These are phyloP conservation scores for Lentinula guzmanii DNA, from an alignment of 768 basidiomycete genomes.

Conservation along the genomic window DNA sequence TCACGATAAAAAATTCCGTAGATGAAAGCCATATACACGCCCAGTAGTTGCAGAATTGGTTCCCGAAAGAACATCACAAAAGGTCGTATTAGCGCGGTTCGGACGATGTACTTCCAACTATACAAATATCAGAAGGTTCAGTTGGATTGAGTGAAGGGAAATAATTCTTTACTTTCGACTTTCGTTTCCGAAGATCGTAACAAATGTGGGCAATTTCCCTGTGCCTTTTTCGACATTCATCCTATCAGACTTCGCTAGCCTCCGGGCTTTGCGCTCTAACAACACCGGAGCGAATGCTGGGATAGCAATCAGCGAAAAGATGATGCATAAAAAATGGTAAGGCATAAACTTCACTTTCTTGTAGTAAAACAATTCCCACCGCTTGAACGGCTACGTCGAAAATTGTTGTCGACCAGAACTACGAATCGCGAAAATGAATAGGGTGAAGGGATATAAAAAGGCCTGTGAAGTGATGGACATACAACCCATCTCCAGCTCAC, in stretches of 20 bases:
- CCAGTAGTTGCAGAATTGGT: slow-evolving; percentile 63
- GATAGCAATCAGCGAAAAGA: slow-evolving; percentile 22
- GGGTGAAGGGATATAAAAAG: background rate
- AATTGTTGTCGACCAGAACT: slow-evolving; percentile 68
- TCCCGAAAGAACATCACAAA: slow-evolving; percentile 56
- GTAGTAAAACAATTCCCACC: slow-evolving; percentile 48
- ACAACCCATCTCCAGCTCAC: slow-evolving; percentile 74
- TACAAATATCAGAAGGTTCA: background rate
- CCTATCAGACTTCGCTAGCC: slow-evolving; percentile 34
- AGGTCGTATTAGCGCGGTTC: slow-evolving; percentile 55
- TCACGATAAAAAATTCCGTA: slow-evolving; percentile 58
- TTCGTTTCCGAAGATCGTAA: slow-evolving; percentile 39
- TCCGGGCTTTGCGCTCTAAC: slow-evolving; percentile 44
- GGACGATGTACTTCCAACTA: slow-evolving; percentile 50
- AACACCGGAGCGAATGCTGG: slow-evolving; percentile 39
- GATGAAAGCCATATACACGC: slow-evolving; percentile 62
- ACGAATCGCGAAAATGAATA: background rate
- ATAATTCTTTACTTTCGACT: background rate
- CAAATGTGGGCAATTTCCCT: slow-evolving; percentile 21
- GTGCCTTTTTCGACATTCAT: slow-evolving; percentile 36
- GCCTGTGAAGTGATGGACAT: slow-evolving; percentile 15
- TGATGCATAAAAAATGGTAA: background rate
- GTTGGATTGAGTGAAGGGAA: background rate
- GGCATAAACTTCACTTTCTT: slow-evolving; percentile 42
- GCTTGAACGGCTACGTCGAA: slow-evolving; percentile 49